Evolutionary conservation across 208 protist genomes (phyloP).

Genomic region (Trypanosoma mega): DNA sequence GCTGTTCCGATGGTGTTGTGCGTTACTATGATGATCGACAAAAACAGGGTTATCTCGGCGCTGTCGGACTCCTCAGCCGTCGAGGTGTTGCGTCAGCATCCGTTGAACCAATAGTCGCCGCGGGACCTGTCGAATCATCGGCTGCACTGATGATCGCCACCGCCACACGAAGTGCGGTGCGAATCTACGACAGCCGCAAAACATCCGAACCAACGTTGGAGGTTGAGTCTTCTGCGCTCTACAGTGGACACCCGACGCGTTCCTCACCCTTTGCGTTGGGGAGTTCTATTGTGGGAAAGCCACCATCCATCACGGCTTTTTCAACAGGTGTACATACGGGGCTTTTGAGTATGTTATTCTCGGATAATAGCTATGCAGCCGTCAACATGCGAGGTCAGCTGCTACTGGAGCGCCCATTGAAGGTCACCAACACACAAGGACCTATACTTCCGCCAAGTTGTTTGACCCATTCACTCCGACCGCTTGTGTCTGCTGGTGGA

Average conservation of each 20-base stretch:
- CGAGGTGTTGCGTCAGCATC: slow-evolving; percentile 1
- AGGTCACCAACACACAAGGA: slow-evolving; percentile 33
- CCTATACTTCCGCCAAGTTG: slow-evolving; percentile 46
- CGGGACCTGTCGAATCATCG: slow-evolving; percentile 24
- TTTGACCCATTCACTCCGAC: slow-evolving; percentile 72
- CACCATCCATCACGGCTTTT: slow-evolving; percentile 54
- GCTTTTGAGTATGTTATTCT: slow-evolving; percentile 66
- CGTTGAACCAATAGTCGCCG: slow-evolving; percentile 26
- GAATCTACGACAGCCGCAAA: slow-evolving; percentile 77
- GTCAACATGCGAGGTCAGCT: slow-evolving; percentile 64
- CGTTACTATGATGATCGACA: slow-evolving; percentile 90
- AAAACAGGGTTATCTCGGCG: slow-evolving; percentile 67
- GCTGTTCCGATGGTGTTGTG: slow-evolving; percentile 77
- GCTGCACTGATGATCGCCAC: slow-evolving; percentile 54
- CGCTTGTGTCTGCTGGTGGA: slow-evolving; percentile 66
- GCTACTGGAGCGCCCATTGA: slow-evolving; percentile 48
- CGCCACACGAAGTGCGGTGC: slow-evolving; percentile 45
- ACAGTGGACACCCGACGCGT: slow-evolving; percentile 19
- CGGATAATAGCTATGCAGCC: slow-evolving; percentile 72
- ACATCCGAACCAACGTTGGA: slow-evolving; percentile 46
- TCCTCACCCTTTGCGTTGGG: not conserved
- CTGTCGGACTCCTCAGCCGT: slow-evolving; percentile 50
- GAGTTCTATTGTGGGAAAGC: not conserved
- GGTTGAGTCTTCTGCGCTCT: slow-evolving; percentile 34
- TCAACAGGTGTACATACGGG: slow-evolving; percentile 72